Base-by-base conservation (phyloP, 2,329 filamentous ascomycete genomes). In the Penicillium nordicum region DNA sequence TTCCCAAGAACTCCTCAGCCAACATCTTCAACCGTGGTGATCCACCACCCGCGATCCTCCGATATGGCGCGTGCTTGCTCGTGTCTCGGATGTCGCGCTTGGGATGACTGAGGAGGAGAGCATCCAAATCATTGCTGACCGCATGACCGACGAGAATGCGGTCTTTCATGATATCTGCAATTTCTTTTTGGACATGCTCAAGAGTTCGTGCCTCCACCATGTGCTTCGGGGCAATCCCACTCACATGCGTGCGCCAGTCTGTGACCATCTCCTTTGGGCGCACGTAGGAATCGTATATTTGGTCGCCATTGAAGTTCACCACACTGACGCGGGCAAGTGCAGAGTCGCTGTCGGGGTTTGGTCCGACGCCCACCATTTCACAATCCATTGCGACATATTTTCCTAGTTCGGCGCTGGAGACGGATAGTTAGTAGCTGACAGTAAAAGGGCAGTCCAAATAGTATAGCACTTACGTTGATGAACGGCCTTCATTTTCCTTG, bases 361-460 rank as follows among this genome's bases (percentile, higher is more conserved):
- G 77, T 1, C 84, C 83, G 0, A 95, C 85, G 46, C 93, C 94
- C 27, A 99, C 94, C 94, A 99, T 99, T 77, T 99, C 94, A 74
- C 94, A 99, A 78, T 99, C 94, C 45, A 99, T 84, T 21, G 90
- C 89, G 41, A 99, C 78, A 72, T 96, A 99, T 80, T 94, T 96
- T 50, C 93, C 94, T 21, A 92, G 78, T 51, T 91, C 84, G 36
- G 88, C 76, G 6, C 81, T 84, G 25, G 29, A 32, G n/a, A 10
- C 78, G 73, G 60, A 70, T 34, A n/a, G 53, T 67, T 53, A 67
- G 63, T 46, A 51, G 14, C 30, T 50, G 44, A 11, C 12, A 34
- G 38, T 7, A 10, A 30, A 5, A 14, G 11, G 21, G 53, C n/a
- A 25, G n/a, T 12, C 4, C 7, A 44, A 38, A 29, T 10, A 41